Evolutionary conservation across 208 protist genomes (phyloP).

Genomic region (Leishmania mexicana): DNA sequence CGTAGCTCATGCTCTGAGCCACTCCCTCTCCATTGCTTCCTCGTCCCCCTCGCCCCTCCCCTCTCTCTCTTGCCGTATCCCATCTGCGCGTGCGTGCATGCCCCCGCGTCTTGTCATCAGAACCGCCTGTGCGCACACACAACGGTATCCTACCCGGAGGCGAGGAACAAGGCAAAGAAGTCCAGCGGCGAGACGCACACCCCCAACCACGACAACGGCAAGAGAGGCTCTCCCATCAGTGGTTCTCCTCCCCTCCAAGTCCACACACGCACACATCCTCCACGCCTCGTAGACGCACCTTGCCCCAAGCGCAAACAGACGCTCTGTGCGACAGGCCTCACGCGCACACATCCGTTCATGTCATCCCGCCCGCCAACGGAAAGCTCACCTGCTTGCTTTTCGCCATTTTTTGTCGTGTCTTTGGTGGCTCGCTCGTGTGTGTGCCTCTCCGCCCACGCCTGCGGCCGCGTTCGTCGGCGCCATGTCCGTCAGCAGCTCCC

Average conservation of each 20-base stretch:
- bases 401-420: background rate
- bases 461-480: background rate
- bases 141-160: background rate
- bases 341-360: no score
- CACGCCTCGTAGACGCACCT: no score
- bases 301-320: background rate
- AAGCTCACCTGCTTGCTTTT: background rate
- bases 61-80: background rate
- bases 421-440: background rate
- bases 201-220: background rate
- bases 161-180: background rate
- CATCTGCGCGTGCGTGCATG: background rate
- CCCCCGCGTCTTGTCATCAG: background rate
- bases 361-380: no score
- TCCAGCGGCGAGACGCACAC: background rate
- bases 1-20: no score
- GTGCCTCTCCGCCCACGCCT: no score
- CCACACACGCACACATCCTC: no score
- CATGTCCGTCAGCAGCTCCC: conserved; percentile 11
- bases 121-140: background rate
- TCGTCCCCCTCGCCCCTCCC: background rate
- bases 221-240: background rate
- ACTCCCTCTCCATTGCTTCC: background rate
- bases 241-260: background rate
- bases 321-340: background rate